A percentile compares a stretch with the other conserved stretches of the same genome.
phyloP scores from a whole-genome alignment of 2,329 filamentous ascomycete species.

The Aspergillus tamarii region DNA sequence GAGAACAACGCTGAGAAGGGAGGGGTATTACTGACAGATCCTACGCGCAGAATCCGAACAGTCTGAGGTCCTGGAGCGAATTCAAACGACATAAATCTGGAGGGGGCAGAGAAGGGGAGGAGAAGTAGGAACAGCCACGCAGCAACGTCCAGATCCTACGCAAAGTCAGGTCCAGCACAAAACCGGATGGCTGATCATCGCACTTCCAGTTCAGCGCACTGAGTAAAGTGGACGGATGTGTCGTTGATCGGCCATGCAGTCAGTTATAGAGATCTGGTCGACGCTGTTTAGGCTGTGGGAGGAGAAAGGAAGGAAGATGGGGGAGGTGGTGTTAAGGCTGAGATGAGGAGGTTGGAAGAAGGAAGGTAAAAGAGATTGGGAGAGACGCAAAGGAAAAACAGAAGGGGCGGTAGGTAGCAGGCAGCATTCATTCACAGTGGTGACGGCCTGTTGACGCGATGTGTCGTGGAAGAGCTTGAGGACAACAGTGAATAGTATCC shows the following conservation, averaged over 20 bases:
- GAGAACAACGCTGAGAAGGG: neutral
- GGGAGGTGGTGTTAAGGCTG: neutral
- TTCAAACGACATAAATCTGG: neutral
- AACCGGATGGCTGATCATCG: neutral
- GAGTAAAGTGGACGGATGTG: neutral
- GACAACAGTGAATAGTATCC: neutral
- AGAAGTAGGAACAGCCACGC: neutral
- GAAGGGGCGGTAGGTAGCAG: neutral
- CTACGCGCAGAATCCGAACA: neutral
- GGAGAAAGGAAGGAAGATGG: neutral
- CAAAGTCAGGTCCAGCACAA: neutral
- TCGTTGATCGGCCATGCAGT: neutral
- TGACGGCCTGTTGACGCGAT: neutral
- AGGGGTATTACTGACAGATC: neutral
- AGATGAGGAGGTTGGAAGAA: neutral
- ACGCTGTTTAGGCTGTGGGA: neutral
- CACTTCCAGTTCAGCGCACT: neutral
- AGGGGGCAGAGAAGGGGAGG: neutral
- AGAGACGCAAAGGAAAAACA: neutral
- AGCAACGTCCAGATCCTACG: neutral
- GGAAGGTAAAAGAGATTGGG: neutral
- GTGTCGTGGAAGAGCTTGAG: neutral
- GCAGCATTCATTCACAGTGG: neutral
- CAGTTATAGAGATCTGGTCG: neutral
- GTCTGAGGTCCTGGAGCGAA: neutral